These are phyloP conservation scores for Gomphus bonarii DNA, from an alignment of 1,284 basidiomycete species.

Conservation along the genomic window DNA sequence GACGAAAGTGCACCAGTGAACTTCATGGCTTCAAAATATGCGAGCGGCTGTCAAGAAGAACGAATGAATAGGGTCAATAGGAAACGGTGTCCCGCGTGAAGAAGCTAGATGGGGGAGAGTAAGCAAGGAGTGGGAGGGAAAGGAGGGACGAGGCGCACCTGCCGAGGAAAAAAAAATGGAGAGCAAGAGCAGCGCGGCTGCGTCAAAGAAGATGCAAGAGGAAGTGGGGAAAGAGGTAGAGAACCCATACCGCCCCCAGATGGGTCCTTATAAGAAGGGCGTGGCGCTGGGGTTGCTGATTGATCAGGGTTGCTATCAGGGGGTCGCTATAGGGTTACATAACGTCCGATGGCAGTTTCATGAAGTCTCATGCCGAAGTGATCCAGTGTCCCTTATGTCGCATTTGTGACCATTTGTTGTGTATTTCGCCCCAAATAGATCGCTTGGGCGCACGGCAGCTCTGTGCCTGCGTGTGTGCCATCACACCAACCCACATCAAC, in stretches of 20 bases:
- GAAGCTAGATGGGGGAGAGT: neutral
- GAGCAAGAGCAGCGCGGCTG: constrained; percentile 3
- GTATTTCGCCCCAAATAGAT: too few relatives aligned
- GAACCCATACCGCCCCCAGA: neutral
- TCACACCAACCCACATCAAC: too few relatives aligned
- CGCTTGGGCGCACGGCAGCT: too few relatives aligned
- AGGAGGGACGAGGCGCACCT: neutral
- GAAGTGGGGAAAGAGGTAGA: constrained; percentile 14
- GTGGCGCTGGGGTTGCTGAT: too few relatives aligned
- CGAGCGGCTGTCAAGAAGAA: neutral
- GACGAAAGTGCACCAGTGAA: constrained; percentile 33
- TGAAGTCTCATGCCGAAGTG: too few relatives aligned
- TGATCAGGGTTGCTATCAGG: too few relatives aligned
- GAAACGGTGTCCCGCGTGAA: neutral
- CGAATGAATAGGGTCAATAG: constrained; percentile 9
- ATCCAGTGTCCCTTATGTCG: too few relatives aligned
- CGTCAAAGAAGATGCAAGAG: constrained; percentile 14
- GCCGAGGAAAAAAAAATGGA: neutral
- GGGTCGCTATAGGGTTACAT: too few relatives aligned
- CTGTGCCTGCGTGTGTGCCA: too few relatives aligned
- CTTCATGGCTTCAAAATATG: constrained; percentile 31
- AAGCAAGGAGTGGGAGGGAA: neutral
- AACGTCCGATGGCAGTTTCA: too few relatives aligned
- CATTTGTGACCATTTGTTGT: too few relatives aligned
- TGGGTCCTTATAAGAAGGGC: neutral